Percentiles rank a stretch among this genome's conserved stretches.
phyloP scores from a whole-genome alignment of 495 filamentous ascomycete genomes.

The Penicillium desertorum region DNA sequence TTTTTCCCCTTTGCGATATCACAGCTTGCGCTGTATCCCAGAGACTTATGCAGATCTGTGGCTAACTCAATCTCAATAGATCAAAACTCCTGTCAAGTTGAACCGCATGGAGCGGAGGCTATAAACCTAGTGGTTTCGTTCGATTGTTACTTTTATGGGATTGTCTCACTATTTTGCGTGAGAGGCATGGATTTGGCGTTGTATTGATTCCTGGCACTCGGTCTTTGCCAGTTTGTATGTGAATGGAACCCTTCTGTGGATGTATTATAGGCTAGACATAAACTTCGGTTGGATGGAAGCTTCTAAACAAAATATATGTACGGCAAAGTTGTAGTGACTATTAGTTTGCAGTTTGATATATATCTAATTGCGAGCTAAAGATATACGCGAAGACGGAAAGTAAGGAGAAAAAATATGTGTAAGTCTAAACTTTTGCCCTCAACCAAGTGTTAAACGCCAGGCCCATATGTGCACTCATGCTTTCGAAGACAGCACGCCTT shows the following conservation, averaged over 20 bases:
- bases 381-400: slow-evolving; percentile 11
- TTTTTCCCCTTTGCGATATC: not conserved
- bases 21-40: not conserved
- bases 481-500: slow-evolving; percentile 46
- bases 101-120: slow-evolving; percentile 73
- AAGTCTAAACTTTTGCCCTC: slow-evolving; percentile 37
- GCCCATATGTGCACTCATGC: slow-evolving; percentile 35
- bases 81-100: slow-evolving; percentile 70
- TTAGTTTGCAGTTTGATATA: slow-evolving; percentile 9
- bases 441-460: slow-evolving; percentile 37
- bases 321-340: not conserved
- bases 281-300: slow-evolving; percentile 5
- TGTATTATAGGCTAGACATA: slow-evolving; percentile 37
- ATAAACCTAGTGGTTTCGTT: slow-evolving; percentile 27
- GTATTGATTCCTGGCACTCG: slow-evolving; percentile 31
- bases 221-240: slow-evolving; percentile 22
- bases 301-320: slow-evolving; percentile 5
- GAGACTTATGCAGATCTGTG: slow-evolving; percentile 1
- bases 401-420: slow-evolving; percentile 17
- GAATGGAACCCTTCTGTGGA: slow-evolving; percentile 19
- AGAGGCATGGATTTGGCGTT: slow-evolving; percentile 47
- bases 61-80: slow-evolving; percentile 45
- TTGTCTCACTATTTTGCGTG: slow-evolving; percentile 28
- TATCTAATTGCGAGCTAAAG: slow-evolving; percentile 8
- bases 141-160: slow-evolving; percentile 19